Conservation (phyloP, 768 basidiomycete species). For the Suillus lakei region DNA sequence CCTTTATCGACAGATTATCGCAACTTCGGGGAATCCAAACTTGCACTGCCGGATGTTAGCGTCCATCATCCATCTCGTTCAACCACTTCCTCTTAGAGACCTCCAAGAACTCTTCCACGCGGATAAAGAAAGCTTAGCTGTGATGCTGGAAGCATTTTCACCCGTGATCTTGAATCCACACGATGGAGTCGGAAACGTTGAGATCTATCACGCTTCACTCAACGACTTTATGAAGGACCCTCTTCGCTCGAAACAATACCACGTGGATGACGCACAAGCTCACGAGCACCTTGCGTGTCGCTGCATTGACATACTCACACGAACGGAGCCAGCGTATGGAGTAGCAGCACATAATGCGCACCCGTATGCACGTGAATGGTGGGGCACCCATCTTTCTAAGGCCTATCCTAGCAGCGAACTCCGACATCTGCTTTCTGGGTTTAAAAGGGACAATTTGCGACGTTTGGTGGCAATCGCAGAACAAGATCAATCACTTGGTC, state of each 20-base stretch:
- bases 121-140: background rate
- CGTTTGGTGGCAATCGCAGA: background rate
- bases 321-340: background rate
- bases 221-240: background rate
- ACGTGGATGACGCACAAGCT: background rate
- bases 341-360: background rate
- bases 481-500: background rate
- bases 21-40: background rate
- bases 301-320: background rate
- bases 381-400: background rate
- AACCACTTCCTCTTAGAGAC: background rate
- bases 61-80: background rate
- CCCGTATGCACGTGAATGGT: background rate
- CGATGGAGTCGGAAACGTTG: background rate
- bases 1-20: background rate
- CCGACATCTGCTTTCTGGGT: background rate
- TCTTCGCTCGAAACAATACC: background rate
- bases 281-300: background rate
- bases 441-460: background rate
- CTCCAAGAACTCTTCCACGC: background rate
- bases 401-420: background rate
- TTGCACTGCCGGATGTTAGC: background rate
- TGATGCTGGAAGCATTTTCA: background rate
- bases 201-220: conserved; percentile 8
- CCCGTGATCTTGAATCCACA: background rate